A percentile compares a stretch with the other conserved stretches of the same genome.
Conservation (phyloP, 2,329 filamentous ascomycete genomes). For the Alternaria conjuncta region DNA sequence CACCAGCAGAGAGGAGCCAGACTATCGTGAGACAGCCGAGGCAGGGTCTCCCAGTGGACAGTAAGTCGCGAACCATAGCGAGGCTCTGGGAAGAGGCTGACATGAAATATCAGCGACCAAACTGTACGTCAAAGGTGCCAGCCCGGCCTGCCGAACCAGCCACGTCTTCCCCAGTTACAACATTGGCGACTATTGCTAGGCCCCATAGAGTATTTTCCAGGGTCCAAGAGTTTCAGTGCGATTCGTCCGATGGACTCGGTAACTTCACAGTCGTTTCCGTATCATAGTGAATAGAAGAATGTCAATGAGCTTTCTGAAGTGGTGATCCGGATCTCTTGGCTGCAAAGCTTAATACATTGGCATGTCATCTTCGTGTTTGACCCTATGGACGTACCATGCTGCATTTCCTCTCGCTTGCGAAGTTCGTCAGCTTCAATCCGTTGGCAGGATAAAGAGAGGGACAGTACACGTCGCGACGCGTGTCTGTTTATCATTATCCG, state of each 20-base stretch:
- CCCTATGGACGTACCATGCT: neutral
- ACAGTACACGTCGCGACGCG: neutral
- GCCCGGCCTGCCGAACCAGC: slow-evolving; percentile 7
- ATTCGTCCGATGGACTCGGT: neutral
- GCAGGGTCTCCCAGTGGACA: slow-evolving; percentile 8
- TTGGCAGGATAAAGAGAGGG: neutral
- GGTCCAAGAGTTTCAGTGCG: neutral
- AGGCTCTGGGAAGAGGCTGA: neutral
- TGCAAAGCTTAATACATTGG: neutral
- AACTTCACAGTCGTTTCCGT: neutral
- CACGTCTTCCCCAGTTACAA: slow-evolving; percentile 15
- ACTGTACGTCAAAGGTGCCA: slow-evolving; percentile 15
- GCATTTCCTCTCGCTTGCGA: neutral
- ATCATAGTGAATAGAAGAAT: neutral
- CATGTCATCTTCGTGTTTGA: neutral
- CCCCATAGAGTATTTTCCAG: too few species aligned
- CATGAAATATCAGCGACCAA: neutral
- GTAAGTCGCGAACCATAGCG: slow-evolving; percentile 1
- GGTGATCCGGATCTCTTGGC: neutral
- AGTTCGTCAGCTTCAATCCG: neutral
- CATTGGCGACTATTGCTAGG: slow-evolving; percentile 16
- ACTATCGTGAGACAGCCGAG: slow-evolving; percentile 17
- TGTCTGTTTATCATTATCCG: neutral
- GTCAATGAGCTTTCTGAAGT: neutral
- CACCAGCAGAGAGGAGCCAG: slow-evolving; percentile 19